Evolutionary conservation across 495 filamentous ascomycete species (phyloP), one percentile per base, ranked within the genome.

Genomic region (Podospora anserina): DNA sequence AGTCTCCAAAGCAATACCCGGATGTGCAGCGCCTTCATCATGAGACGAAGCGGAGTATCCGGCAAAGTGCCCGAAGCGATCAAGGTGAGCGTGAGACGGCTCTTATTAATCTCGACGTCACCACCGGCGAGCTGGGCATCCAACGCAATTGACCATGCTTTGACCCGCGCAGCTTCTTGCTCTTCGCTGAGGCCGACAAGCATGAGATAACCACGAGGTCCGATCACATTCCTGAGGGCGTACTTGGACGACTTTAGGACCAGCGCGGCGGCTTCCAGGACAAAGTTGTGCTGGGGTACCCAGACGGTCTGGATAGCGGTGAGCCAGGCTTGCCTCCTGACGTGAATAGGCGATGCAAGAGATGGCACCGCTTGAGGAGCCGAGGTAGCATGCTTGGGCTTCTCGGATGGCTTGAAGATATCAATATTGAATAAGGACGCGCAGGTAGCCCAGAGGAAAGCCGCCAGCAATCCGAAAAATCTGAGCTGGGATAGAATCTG

Each of bases 111-210:
- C 75, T 96, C 91, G 5, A 89, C 85, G 79, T 98, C 94, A 44
- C 94, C 94, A 44, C 94, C 94, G n/a, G 92, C 91, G 7, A 98
- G 87, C 75, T 97, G 94, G 66, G 94, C 94, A 79, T 98, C 94
- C 61, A 97, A 86, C 39, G 94, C 94, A 74, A 97, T 97, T 57
- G 90, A 86, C 94, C 94, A 98, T 0, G 93, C 93, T 80, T 96
- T 97, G 69, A 96, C 86, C 30, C 94, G 86, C 15, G 92, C 93
- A 56, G 84, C 87, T 78, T 97, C 94, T 71, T 96, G 88, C 63
- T 97, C 93, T 71, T 91, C 88, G 15, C 89, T 95, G 44, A 90
- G 86, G 1, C 93, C 92, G 4, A 91, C 92, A 20, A 94, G 78
- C 74, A 87, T 83, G 58, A 92, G 88, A 77, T 94, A 98, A 2